Percentiles rank a stretch among this genome's conserved stretches.
Conservation (phyloP, 225 moss, liverwort and hornwort genomes). For the Bryoerythrophyllum caledonicum region DNA sequence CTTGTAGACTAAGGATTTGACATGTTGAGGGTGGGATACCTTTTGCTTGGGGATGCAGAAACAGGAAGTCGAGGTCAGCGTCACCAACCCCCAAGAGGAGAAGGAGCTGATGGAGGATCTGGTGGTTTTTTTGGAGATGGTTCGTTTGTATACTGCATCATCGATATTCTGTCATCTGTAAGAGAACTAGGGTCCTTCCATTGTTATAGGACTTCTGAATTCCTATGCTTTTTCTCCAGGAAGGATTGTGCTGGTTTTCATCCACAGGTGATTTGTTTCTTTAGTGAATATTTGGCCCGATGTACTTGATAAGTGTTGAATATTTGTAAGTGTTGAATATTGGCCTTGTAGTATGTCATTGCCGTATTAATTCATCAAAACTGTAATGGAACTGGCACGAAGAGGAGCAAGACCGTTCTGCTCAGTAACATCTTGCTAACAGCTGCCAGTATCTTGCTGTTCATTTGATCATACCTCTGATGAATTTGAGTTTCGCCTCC, state of each 20-base stretch:
- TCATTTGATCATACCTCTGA: slow-evolving; percentile 26
- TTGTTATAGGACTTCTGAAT: slow-evolving; percentile 28
- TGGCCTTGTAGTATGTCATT: slow-evolving; percentile 39
- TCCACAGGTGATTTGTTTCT: slow-evolving; percentile 32
- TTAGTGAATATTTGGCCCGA: slow-evolving; percentile 31
- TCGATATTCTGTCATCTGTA: slow-evolving; percentile 41
- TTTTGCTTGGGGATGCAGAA: slow-evolving; percentile 43
- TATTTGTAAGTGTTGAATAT: slow-evolving; percentile 48
- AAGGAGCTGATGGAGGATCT: slow-evolving; percentile 51
- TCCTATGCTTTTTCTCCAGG: slow-evolving; percentile 30
- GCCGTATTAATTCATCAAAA: slow-evolving; percentile 34
- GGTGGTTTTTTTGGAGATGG: slow-evolving; percentile 24
- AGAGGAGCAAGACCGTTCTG: slow-evolving; percentile 18
- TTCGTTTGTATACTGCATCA: slow-evolving; percentile 32
- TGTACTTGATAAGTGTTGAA: slow-evolving; percentile 49
- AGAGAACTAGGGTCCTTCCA: slow-evolving; percentile 40
- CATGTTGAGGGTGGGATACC: slow-evolving; percentile 36
- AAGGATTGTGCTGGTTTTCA: slow-evolving; percentile 29
- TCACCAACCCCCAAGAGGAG: slow-evolving; percentile 65
- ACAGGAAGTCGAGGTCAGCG: slow-evolving; percentile 61
- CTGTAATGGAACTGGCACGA: slow-evolving; percentile 29
- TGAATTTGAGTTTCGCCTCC: not conserved
- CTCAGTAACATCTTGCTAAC: slow-evolving; percentile 23
- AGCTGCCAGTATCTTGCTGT: slow-evolving; percentile 20
- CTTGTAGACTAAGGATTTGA: slow-evolving; percentile 30